Evolutionary conservation across 2,329 filamentous ascomycete species (phyloP).

Genomic region (Cladosporium phlei): DNA sequence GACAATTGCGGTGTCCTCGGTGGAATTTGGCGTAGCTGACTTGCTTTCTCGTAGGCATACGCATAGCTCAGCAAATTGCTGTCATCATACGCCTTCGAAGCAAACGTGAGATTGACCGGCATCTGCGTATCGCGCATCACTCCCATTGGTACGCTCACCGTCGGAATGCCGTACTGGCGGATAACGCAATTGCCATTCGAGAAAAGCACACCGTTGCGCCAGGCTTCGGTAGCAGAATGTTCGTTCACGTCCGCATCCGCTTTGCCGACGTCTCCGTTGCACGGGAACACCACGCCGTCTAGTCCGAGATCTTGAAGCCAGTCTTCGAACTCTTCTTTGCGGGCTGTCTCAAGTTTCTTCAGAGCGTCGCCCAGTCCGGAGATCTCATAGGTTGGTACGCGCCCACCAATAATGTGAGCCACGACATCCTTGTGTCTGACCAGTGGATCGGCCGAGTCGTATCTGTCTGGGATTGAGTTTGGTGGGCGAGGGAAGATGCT

Average conservation of each 20-base stretch:
- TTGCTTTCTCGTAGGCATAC: conserved; percentile 19
- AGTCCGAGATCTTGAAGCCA: conserved; percentile 41
- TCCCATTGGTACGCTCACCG: conserved; percentile 50
- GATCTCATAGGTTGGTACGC: conserved; percentile 24
- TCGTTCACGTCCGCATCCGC: conserved; percentile 41
- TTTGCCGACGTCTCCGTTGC: conserved; percentile 44
- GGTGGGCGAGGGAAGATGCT: conserved; percentile 32
- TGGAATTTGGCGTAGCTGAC: conserved; percentile 10
- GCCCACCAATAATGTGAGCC: conserved; percentile 18
- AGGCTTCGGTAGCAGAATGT: conserved; percentile 30
- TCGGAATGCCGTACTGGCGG: conserved; percentile 50
- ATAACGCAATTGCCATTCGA: conserved; percentile 49
- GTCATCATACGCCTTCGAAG: conserved; percentile 45
- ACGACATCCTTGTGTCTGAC: conserved; percentile 31
- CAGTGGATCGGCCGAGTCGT: conserved; percentile 23
- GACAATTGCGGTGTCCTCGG: conserved; percentile 22
- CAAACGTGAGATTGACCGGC: conserved; percentile 50
- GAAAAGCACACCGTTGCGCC: conserved; percentile 48
- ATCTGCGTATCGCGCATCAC: conserved; percentile 41
- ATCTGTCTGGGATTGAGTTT: conserved; percentile 30
- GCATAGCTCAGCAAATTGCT: conserved; percentile 20
- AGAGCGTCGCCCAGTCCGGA: conserved; percentile 39
- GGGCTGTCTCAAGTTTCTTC: conserved; percentile 40
- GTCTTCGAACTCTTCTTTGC: conserved; percentile 44
- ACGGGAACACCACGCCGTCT: conserved; percentile 45